These are phyloP conservation scores for Arachnomyces sp. DNA, from an alignment of 2,329 filamentous ascomycete genomes.

Conservation along the genomic window DNA sequence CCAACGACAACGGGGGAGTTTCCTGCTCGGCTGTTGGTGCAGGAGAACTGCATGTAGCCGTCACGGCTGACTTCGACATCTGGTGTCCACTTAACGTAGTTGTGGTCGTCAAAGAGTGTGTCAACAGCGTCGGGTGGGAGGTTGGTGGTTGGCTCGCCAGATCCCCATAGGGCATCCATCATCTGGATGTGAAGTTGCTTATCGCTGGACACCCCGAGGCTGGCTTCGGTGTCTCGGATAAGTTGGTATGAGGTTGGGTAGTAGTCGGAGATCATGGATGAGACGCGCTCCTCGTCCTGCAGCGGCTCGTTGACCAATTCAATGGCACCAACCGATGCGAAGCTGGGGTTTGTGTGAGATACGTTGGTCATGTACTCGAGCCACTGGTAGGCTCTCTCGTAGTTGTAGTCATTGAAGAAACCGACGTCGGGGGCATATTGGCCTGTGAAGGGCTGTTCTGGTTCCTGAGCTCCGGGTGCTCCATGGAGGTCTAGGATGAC, in stretches of 20 bases:
- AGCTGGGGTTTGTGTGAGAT: no score
- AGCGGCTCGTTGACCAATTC: conserved; percentile 38
- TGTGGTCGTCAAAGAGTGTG: conserved; percentile 51
- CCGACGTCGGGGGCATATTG: conserved; percentile 53
- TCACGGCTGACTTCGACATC: conserved; percentile 48
- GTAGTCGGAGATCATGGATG: conserved; percentile 43
- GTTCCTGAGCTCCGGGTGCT: conserved; percentile 46
- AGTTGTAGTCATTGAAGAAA: conserved; percentile 39
- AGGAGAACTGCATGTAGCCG: conserved; percentile 47
- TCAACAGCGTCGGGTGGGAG: conserved; percentile 51
- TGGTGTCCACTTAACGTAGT: conserved; percentile 38
- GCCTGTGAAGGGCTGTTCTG: conserved; percentile 54
- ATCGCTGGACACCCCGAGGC: conserved; percentile 23
- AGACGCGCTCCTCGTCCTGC: conserved; percentile 31
- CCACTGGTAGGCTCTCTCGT: no score
- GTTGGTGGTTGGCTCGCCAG: conserved; percentile 42
- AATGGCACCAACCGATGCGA: conserved; percentile 28
- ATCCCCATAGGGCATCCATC: conserved; percentile 35
- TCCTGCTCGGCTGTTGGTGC: conserved; percentile 44
- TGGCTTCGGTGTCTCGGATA: conserved; percentile 26
- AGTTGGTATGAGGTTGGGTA: conserved; percentile 46
- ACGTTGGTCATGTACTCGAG: no score
- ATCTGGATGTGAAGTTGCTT: conserved; percentile 45
- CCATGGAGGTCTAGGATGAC: conserved; percentile 62
- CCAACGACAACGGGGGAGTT: conserved; percentile 48